Conservation (phyloP, 202 grass and related monocot species). For the Alloteropsis angusta region DNA sequence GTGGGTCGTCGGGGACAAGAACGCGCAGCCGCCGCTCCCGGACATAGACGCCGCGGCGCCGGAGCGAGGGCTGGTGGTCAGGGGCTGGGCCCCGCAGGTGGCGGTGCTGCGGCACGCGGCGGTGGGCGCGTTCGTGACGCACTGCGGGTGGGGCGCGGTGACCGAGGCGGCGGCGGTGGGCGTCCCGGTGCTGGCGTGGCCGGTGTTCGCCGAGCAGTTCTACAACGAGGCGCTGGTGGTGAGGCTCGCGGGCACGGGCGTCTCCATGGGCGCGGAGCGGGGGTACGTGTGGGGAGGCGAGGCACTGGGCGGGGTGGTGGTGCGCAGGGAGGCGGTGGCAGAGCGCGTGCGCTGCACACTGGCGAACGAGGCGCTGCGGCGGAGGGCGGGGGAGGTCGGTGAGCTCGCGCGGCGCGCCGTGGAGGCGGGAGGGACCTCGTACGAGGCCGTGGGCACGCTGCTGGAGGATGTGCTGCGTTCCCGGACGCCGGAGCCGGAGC, state of each 20-base stretch:
- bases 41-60: background rate
- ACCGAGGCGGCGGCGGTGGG: conserved; percentile 44
- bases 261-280: conserved; percentile 19
- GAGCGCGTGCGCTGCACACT: conserved; percentile 29
- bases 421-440: conserved; percentile 38
- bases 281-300: conserved; percentile 41
- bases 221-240: conserved; percentile 62
- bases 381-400: conserved; percentile 21
- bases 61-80: conserved; percentile 27
- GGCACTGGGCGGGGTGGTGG: conserved; percentile 38
- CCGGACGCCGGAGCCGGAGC: background rate
- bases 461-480: conserved; percentile 29
- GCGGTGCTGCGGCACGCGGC: conserved; percentile 49
- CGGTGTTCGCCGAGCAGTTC: conserved; percentile 55
- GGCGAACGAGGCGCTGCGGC: conserved; percentile 16
- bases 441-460: conserved; percentile 31
- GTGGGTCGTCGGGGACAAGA: conserved; percentile 42
- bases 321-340: conserved; percentile 30
- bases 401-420: conserved; percentile 10
- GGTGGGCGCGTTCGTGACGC: conserved; percentile 45
- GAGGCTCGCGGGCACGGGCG: conserved; percentile 28
- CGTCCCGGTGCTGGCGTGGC: conserved; percentile 49
- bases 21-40: background rate
- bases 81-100: conserved; percentile 61
- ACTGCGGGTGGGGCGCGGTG: conserved; percentile 62